Conservation (phyloP, 495 filamentous ascomycete species). For the Aspergillus leporis region DNA sequence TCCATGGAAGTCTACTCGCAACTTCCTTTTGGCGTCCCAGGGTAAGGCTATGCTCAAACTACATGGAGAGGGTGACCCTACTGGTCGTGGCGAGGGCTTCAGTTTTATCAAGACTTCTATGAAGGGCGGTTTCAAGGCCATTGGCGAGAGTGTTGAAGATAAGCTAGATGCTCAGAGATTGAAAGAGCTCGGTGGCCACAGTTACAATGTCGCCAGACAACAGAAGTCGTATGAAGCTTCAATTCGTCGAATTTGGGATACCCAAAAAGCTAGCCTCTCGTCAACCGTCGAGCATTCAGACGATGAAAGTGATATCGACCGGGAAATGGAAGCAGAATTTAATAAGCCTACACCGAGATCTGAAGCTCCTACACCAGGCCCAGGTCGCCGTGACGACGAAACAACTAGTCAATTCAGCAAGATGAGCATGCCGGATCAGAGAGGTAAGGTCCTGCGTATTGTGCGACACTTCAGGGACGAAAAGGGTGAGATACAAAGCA, state of each 20-base stretch:
- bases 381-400: slow-evolving; percentile 67
- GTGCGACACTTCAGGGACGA: slow-evolving; percentile 61
- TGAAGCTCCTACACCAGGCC: slow-evolving; percentile 58
- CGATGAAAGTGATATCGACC: slow-evolving; percentile 64
- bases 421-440: slow-evolving; percentile 66
- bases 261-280: slow-evolving; percentile 76
- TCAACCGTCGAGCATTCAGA: slow-evolving; percentile 64
- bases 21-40: slow-evolving; percentile 88
- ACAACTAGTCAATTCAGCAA: slow-evolving; percentile 84
- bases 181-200: slow-evolving; percentile 90
- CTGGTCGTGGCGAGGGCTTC: slow-evolving; percentile 87
- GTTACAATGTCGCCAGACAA: slow-evolving; percentile 94
- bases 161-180: slow-evolving; percentile 79
- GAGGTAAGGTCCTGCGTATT: slow-evolving; percentile 75
- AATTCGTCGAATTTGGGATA: slow-evolving; percentile 86
- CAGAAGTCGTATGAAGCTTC: slow-evolving; percentile 85
- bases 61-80: slow-evolving; percentile 94
- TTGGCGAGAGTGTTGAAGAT: slow-evolving; percentile 83
- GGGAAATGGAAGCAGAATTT: slow-evolving; percentile 64
- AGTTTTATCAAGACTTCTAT: slow-evolving; percentile 96
- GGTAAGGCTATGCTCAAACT: slow-evolving; percentile 97
- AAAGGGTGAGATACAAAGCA: slow-evolving; percentile 60
- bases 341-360: slow-evolving; percentile 62
- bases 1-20: slow-evolving; percentile 92
- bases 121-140: slow-evolving; percentile 95